Evolutionary conservation across 2,329 filamentous ascomycete genomes (phyloP), one percentile per base, ranked within the genome.

Genomic region (Colletotrichum sp.): DNA sequence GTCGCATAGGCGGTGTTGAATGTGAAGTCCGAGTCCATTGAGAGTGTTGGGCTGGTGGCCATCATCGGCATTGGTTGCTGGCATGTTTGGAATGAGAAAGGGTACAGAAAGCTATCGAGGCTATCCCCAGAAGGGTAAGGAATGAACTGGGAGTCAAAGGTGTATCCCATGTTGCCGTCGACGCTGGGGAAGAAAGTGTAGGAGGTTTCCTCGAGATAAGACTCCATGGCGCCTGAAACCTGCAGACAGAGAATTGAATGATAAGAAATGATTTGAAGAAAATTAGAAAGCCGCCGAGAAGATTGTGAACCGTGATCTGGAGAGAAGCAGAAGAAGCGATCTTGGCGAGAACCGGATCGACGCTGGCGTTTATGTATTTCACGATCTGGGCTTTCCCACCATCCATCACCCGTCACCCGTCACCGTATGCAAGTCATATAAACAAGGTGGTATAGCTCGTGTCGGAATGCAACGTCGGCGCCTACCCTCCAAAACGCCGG

Each of bases 321-420:
- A 52, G 72, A 7, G 55, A 13, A 36, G 18, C 32, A 52, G 44
- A 52, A 28, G 8, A 32, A 55, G 7, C 16, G 10, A 75, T 28
- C 52, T 71, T 67, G 21, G 52, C 68, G n/a, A 32, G 34, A 55
- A 60, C 69, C 26, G 72, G 72, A 75, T 75, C 62, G 60, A 62
- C 72, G 62, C 16, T 32, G 52, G 65, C 24, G 72, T 75, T 75
- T 75, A 75, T 75, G 69, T 75, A 75, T 72, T 21, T 66, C 34
- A 67, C n/a, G 69, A 75, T 72, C 36, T 30, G 32, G 52, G 28
- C 26, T 34, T 24, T 16, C 57, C 44, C n/a, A 52, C 44, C 44
- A 52, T 39, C 44, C 34, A 44, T 59, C 49, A 28, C 24, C 32
- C 28, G 15, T 49, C 44, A 70, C 16, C 44, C 44, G 44, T 52